phyloP scores from a whole-genome alignment of 2,329 filamentous ascomycete genomes.

The Trichophyton mentagrophytes region DNA sequence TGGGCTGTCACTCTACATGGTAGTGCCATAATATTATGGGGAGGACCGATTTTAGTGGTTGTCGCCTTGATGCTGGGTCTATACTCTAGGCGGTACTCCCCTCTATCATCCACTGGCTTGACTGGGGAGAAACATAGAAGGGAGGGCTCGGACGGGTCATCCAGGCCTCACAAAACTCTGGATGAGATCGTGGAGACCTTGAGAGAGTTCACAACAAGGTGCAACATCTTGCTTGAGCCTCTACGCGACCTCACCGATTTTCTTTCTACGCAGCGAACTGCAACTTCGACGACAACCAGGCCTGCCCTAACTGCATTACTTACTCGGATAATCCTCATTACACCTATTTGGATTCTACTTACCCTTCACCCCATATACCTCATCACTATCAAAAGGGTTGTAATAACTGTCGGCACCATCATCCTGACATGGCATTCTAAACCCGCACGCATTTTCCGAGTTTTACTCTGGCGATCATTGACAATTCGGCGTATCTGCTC shows the following conservation, averaged over 20 bases:
- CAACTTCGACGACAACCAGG: slow-evolving; percentile 79
- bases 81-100: slow-evolving; percentile 82
- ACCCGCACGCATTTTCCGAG: slow-evolving; percentile 69
- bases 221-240: slow-evolving; percentile 84
- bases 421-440: slow-evolving; percentile 85
- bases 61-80: slow-evolving; percentile 72
- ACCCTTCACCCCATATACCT: slow-evolving; percentile 72
- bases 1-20: slow-evolving; percentile 83
- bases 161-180: slow-evolving; percentile 79
- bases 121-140: slow-evolving; percentile 50
- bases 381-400: slow-evolving; percentile 71
- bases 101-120: slow-evolving; percentile 74
- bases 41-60: slow-evolving; percentile 73
- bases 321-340: slow-evolving; percentile 74
- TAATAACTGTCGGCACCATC: slow-evolving; percentile 76
- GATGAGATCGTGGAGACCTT: slow-evolving; percentile 95
- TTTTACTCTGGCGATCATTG: slow-evolving; percentile 80
- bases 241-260: slow-evolving; percentile 84
- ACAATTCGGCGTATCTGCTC: slow-evolving; percentile 56
- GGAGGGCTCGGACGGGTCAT: slow-evolving; percentile 47
- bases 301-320: slow-evolving; percentile 84
- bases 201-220: slow-evolving; percentile 77
- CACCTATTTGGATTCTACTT: slow-evolving; percentile 73
- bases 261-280: slow-evolving; percentile 75
- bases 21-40: slow-evolving; percentile 64